Evolutionary conservation across 106 monocot species (phyloP).

Genomic region (Allium fistulosum): DNA sequence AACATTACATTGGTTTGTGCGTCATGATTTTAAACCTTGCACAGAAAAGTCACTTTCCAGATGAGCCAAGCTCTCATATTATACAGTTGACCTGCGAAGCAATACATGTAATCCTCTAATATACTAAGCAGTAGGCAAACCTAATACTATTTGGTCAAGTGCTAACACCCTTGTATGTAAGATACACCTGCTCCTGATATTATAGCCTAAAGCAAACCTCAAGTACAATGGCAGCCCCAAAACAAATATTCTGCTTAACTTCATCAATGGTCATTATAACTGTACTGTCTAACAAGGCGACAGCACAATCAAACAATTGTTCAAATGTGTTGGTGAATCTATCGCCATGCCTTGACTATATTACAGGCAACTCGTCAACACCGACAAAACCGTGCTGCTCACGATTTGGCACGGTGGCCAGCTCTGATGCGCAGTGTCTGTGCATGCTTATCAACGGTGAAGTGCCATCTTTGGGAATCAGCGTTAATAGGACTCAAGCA

Average conservation of each 20-base stretch:
- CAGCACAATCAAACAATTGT: conserved; percentile 25
- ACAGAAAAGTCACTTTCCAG: no score
- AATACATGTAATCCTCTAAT: no score
- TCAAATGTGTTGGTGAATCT: conserved; percentile 24
- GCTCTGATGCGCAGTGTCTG: conserved; percentile 36
- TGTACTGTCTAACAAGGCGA: neutral
- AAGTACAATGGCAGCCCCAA: neutral
- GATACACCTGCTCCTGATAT: no score
- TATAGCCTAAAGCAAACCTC: no score
- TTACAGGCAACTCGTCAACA: conserved; percentile 23
- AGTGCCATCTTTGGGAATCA: conserved; percentile 18
- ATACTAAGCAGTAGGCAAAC: no score
- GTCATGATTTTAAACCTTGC: no score
- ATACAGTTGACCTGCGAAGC: no score
- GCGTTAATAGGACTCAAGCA: conserved; percentile 21
- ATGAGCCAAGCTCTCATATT: no score
- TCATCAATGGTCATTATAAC: neutral
- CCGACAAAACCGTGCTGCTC: conserved; percentile 48
- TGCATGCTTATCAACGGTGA: conserved; percentile 35
- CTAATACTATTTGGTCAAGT: no score
- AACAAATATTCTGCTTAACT: neutral
- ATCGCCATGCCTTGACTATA: conserved; percentile 41
- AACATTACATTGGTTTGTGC: no score
- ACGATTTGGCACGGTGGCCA: conserved; percentile 29
- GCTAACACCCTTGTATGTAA: no score